These are phyloP conservation scores for Pseudopithomyces chartarum DNA, from an alignment of 2,329 filamentous ascomycete species.

Conservation along the genomic window DNA sequence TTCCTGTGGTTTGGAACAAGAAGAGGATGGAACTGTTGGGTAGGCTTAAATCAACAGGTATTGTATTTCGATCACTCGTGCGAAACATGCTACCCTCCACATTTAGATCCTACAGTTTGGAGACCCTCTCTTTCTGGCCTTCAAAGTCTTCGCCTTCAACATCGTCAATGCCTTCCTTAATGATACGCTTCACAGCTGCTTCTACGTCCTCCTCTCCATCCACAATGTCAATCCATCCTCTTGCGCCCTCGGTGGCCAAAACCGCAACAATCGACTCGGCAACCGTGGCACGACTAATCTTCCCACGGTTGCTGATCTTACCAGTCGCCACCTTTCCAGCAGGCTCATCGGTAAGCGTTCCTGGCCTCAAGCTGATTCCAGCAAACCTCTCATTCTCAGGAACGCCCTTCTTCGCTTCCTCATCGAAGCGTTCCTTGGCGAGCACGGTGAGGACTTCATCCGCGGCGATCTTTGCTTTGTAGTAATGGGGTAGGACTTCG, in stretches of 20 bases:
- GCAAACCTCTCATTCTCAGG: constrained; percentile 46
- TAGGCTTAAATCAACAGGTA: too few relatives aligned
- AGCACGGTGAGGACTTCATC: constrained; percentile 60
- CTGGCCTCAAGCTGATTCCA: constrained; percentile 59
- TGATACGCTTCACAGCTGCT: constrained; percentile 53
- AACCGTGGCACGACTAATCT: constrained; percentile 56
- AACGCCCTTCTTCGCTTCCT: constrained; percentile 33
- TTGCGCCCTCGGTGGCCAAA: constrained; percentile 54
- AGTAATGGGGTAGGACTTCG: constrained; percentile 57
- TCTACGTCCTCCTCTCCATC: constrained; percentile 55
- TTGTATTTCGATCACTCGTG: not conserved
- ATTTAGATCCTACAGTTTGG: constrained; percentile 16
- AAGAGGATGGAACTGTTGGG: too few relatives aligned
- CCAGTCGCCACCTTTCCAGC: constrained; percentile 56
- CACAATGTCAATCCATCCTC: constrained; percentile 60
- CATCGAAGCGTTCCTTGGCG: constrained; percentile 33
- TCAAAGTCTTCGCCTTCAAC: constrained; percentile 58
- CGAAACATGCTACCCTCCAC: too few relatives aligned
- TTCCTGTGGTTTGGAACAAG: too few relatives aligned
- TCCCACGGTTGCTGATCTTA: constrained; percentile 49
- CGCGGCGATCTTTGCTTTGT: constrained; percentile 60
- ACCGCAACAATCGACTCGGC: constrained; percentile 56
- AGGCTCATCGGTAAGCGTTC: constrained; percentile 54
- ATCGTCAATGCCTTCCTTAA: constrained; percentile 52
- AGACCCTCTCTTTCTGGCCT: constrained; percentile 42